Base-by-base conservation (phyloP, 139 green algal species). In the Closterium sp. region DNA sequence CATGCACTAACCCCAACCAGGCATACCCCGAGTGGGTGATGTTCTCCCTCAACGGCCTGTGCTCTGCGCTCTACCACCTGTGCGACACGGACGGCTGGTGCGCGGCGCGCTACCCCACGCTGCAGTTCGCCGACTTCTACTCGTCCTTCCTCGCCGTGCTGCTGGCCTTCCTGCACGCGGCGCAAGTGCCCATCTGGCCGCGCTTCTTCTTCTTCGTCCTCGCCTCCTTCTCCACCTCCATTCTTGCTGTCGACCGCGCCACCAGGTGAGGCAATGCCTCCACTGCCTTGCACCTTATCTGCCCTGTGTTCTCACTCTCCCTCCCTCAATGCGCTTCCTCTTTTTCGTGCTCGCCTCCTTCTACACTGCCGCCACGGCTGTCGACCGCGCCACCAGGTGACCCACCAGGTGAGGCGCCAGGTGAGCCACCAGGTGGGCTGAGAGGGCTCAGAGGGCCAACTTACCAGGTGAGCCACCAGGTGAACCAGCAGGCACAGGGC, bases 21-120 rank as follows among this genome's bases (percentile, higher is more conserved):
- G 91, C 91, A 4, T 94, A 94, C 91, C 28, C 89, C 19, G 91
- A 94, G 91, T 94, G 91, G 91, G 70, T 94, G 19, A 85, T 94
- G 34, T 94, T 89, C 50, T 94, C 90, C 4, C 62, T 29, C 24
- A 91, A 38, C 79, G 91, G 91, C 2, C 29, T 94, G 1, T 42
- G 62, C 86, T 93, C 89, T 31, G 91, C 90, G 4, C 22, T 94
- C 70, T 94, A 94, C 90, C 92, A 94, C 70, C 79, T 32, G 38
- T 94, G 92, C 17, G 92, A 94, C 91, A 30, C 92, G 27, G 92
- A 86, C 90, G 70, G 90, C 1, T 91, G 62, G 50, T 94, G 92
- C 85, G 28, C 30, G 1, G 90, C 90, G 5, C 30, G 32, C 32
- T 94, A 91, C 34, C n/a, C 84, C 73, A 94, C 90, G 86, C 92